Evolutionary conservation across 2,329 filamentous ascomycete genomes (phyloP).

Genomic region (Trichoderma asperellum): DNA sequence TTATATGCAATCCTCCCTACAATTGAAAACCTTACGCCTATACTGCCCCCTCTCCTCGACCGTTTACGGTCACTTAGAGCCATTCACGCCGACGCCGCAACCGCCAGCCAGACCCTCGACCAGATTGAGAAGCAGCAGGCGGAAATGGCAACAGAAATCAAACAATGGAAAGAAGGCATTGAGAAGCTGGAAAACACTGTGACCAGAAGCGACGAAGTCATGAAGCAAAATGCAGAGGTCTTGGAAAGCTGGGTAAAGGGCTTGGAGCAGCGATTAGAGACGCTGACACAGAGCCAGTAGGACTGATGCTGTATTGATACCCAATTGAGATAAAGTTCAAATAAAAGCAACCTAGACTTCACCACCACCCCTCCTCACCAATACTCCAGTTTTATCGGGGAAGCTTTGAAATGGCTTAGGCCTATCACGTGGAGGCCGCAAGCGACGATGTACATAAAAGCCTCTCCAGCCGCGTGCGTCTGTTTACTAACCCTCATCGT

Average conservation of each 20-base stretch:
- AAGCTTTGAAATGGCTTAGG: slow-evolving; percentile 7
- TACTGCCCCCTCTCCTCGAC: slow-evolving; percentile 84
- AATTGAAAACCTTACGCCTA: slow-evolving; percentile 82
- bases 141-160: slow-evolving; percentile 82
- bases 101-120: slow-evolving; percentile 75
- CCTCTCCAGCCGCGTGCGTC: neutral
- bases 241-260: slow-evolving; percentile 89
- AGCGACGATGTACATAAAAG: slow-evolving; percentile 7
- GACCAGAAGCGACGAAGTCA: slow-evolving; percentile 67
- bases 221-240: slow-evolving; percentile 80
- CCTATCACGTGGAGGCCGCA: slow-evolving; percentile 27
- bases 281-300: slow-evolving; percentile 48
- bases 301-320: slow-evolving; percentile 36
- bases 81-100: slow-evolving; percentile 85
- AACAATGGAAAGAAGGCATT: slow-evolving; percentile 81
- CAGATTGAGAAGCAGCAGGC: slow-evolving; percentile 77
- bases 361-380: neutral
- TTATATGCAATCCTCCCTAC: slow-evolving; percentile 87
- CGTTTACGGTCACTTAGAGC: slow-evolving; percentile 80
- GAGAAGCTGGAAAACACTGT: slow-evolving; percentile 78
- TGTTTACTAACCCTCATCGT: neutral
- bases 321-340: slow-evolving; percentile 34
- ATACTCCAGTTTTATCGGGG: slow-evolving; percentile 6
- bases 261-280: slow-evolving; percentile 75
- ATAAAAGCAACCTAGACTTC: neutral